phyloP scores from a whole-genome alignment of 805 yeast genomes.

The Ogataea ganodermae region DNA sequence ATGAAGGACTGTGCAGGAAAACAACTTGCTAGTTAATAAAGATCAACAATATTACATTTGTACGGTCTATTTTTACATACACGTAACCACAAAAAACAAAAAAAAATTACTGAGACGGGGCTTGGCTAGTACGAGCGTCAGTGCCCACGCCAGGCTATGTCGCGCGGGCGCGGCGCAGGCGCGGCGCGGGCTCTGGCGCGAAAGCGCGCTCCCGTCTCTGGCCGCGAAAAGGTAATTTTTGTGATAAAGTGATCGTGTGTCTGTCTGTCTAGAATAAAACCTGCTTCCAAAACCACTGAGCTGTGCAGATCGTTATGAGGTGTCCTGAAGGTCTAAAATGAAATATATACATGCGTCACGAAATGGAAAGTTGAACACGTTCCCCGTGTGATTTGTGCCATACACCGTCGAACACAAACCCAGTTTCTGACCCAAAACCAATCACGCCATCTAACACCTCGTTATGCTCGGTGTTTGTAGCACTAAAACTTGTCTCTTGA shows the following conservation, averaged over 20 bases:
- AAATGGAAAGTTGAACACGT: slow-evolving; percentile 16
- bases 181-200: too few species aligned
- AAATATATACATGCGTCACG: neutral
- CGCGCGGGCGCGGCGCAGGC: neutral
- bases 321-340: neutral
- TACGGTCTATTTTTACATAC: slow-evolving; percentile 11
- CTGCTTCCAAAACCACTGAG: neutral
- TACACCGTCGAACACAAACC: slow-evolving; percentile 32
- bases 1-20: neutral
- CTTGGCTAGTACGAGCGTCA: slow-evolving; percentile 1
- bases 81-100: slow-evolving; percentile 11
- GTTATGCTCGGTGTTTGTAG: slow-evolving; percentile 4
- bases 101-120: neutral
- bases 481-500: slow-evolving; percentile 14
- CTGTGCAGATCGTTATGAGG: neutral
- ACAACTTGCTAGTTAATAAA: neutral
- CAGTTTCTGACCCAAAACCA: slow-evolving; percentile 39
- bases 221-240: neutral
- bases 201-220: neutral
- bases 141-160: slow-evolving; percentile 2
- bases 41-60: neutral
- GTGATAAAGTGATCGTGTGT: neutral
- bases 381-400: slow-evolving; percentile 38
- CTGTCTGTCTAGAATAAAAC: neutral
- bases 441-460: slow-evolving; percentile 22